Percentiles rank a stretch among this genome's conserved stretches.
phyloP scores from a whole-genome alignment of 75 land plant species.

The Azolla pinnata region DNA sequence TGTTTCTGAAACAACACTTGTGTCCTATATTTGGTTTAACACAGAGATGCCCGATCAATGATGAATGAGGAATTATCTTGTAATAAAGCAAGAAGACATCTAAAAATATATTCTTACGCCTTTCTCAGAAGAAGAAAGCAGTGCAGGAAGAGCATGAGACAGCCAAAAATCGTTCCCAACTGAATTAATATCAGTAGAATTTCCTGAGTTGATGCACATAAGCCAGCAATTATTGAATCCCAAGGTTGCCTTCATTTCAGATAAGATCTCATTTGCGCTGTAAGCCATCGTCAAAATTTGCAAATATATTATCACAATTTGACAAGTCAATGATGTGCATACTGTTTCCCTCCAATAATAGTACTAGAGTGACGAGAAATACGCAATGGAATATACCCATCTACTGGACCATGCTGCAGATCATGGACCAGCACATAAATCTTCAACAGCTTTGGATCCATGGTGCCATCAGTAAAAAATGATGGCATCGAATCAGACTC shows the following conservation, averaged over 20 bases:
- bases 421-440: conserved; percentile 81
- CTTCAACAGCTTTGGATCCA: conserved; percentile 95
- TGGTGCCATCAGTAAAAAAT: conserved; percentile 79
- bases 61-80: too few relatives aligned
- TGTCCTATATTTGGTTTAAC: too few relatives aligned
- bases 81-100: too few relatives aligned
- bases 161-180: conserved; percentile 46
- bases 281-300: too few relatives aligned
- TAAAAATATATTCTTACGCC: too few relatives aligned
- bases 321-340: too few relatives aligned
- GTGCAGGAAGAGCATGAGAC: conserved; percentile 23
- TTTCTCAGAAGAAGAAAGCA: neutral
- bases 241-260: conserved; percentile 79
- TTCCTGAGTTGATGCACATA: conserved; percentile 73
- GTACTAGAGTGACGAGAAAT: too few relatives aligned
- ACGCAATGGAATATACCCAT: conserved; percentile 37
- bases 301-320: too few relatives aligned
- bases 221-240: conserved; percentile 70
- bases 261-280: conserved; percentile 65
- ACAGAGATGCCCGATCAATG: too few relatives aligned
- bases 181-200: conserved; percentile 17
- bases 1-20: too few relatives aligned
- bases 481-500: conserved; percentile 69
- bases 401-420: conserved; percentile 66
- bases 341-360: too few relatives aligned